phyloP scores from a whole-genome alignment of 116 monocot species.

The Trichopus zeylanicus region DNA sequence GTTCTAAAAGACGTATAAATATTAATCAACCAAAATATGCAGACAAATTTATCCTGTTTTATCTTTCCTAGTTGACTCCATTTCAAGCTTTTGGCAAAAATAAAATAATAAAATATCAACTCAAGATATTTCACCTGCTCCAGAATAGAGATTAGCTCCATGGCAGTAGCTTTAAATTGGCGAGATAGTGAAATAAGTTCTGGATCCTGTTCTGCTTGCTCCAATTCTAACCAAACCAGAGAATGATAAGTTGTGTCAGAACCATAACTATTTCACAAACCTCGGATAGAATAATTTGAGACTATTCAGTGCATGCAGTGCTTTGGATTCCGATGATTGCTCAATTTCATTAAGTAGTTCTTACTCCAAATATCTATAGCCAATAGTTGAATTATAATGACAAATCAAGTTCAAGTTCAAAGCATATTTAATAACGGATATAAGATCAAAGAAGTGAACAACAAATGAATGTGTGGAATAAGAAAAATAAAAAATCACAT shows the following conservation, averaged over 20 bases:
- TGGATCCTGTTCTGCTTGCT: slow-evolving; percentile 94
- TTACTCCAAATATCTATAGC: neutral
- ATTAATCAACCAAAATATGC: too few relatives aligned
- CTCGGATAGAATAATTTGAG: neutral
- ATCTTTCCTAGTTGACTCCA: too few relatives aligned
- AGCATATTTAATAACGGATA: too few relatives aligned
- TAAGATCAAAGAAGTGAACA: too few relatives aligned
- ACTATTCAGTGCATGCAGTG: neutral
- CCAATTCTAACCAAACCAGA: slow-evolving; percentile 51
- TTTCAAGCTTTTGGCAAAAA: too few relatives aligned
- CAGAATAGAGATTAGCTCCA: slow-evolving; percentile 97
- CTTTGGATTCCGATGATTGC: neutral
- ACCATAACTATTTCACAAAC: neutral
- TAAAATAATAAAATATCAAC: too few relatives aligned
- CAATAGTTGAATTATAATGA: neutral
- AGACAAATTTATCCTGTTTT: too few relatives aligned
- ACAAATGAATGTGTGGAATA: too few relatives aligned
- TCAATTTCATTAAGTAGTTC: slow-evolving; percentile 2
- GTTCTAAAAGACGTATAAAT: too few relatives aligned
- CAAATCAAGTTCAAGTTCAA: neutral
- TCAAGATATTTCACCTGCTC: slow-evolving; percentile 99
- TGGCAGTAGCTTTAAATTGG: slow-evolving; percentile 96
- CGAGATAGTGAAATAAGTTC: slow-evolving; percentile 80
- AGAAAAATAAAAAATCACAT: too few relatives aligned
- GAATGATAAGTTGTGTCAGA: slow-evolving; percentile 2